These are phyloP conservation scores for Penicillium odoratum DNA, from an alignment of 495 filamentous ascomycete genomes.

Conservation along the genomic window DNA sequence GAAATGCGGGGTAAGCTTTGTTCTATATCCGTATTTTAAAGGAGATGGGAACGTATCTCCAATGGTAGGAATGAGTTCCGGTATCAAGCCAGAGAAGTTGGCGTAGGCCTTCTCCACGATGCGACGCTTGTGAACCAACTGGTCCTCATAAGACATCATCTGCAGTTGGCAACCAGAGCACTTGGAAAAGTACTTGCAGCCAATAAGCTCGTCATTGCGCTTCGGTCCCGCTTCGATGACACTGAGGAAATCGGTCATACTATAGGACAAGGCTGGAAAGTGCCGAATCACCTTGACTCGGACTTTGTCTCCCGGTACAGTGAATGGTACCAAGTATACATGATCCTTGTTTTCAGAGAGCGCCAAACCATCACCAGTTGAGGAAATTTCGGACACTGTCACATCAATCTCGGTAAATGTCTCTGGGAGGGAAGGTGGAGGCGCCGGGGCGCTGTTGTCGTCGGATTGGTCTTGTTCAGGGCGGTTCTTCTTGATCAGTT, in stretches of 20 bases:
- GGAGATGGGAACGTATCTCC: constrained; percentile 86
- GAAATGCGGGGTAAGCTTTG: constrained; percentile 96
- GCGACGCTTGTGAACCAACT: constrained; percentile 78
- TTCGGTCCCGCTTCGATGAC: constrained; percentile 70
- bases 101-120: constrained; percentile 90
- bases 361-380: constrained; percentile 87
- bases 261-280: constrained; percentile 58
- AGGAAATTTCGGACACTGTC: constrained; percentile 71
- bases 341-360: constrained; percentile 61
- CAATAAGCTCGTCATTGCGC: constrained; percentile 73
- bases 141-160: constrained; percentile 87
- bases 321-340: constrained; percentile 88
- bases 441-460: constrained; percentile 20
- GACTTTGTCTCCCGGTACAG: constrained; percentile 78
- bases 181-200: constrained; percentile 80
- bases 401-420: constrained; percentile 76
- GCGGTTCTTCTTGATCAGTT: constrained; percentile 57
- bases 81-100: constrained; percentile 81
- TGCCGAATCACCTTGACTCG: constrained; percentile 77
- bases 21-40: constrained; percentile 88
- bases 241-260: constrained; percentile 75
- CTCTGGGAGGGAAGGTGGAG: constrained; percentile 54
- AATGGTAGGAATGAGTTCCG: constrained; percentile 72
- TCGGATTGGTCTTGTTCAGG: constrained; percentile 29
- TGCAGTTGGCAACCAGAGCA: constrained; percentile 97